Conservation (phyloP, 371 early-diverging fungal species). For the Chytridiales sp. region DNA sequence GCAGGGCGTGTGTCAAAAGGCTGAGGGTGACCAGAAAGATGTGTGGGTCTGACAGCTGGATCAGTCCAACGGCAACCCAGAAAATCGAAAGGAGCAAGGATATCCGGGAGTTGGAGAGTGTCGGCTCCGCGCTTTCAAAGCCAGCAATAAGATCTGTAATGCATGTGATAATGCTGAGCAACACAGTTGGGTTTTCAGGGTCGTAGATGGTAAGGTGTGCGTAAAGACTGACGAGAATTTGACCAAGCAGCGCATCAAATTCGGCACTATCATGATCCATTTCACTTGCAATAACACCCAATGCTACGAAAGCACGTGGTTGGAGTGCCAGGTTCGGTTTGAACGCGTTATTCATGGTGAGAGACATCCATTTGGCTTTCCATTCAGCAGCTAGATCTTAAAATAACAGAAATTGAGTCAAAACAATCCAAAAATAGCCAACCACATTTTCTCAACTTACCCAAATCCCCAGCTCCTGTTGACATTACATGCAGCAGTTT, state of each 20-base stretch:
- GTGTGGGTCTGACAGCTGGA: conserved; percentile 80
- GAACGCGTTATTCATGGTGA: conserved; percentile 89
- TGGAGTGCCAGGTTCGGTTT: conserved; percentile 91
- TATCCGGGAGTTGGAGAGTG: not conserved
- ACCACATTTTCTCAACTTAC: conserved; percentile 44
- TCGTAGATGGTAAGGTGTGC: conserved; percentile 82
- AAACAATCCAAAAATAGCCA: conserved; percentile 2
- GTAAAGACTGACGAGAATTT: conserved; percentile 82
- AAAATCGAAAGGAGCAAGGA: conserved; percentile 71
- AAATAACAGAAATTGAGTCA: conserved; percentile 2
- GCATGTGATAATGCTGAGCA: conserved; percentile 80
- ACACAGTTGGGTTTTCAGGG: conserved; percentile 63
- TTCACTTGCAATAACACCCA: conserved; percentile 84
- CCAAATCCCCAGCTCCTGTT: conserved; percentile 71
- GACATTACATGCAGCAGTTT: conserved; percentile 77
- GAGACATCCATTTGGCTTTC: conserved; percentile 88
- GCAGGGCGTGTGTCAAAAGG: conserved; percentile 69
- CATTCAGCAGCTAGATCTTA: conserved; percentile 53
- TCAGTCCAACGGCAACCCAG: conserved; percentile 84
- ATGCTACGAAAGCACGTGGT: conserved; percentile 87
- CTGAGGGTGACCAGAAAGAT: conserved; percentile 72
- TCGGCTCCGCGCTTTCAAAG: conserved; percentile 67
- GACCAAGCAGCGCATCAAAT: conserved; percentile 65
- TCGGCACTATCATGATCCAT: too few relatives aligned
- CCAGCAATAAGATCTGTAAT: conserved; percentile 83